Percentiles rank a stretch among this genome's conserved stretches.
Conservation (phyloP, 176 grass and related monocot genomes). For the Tillandsia fasciculata region DNA sequence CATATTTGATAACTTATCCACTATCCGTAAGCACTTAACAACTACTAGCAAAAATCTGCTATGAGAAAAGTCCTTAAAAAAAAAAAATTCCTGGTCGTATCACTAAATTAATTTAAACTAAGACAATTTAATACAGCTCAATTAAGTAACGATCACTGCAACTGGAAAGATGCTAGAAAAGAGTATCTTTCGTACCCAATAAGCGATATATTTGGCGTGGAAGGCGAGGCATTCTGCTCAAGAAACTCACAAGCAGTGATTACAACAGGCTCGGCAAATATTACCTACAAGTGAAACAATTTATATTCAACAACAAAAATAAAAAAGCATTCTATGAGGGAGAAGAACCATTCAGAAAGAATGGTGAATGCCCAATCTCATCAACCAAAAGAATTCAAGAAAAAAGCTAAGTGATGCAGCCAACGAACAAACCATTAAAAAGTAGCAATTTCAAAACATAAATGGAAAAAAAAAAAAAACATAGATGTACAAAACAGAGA, state of each 20-base stretch:
- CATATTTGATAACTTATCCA: too few species aligned
- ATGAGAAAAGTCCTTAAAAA: too few species aligned
- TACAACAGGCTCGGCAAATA: conserved; percentile 91
- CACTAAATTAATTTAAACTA: too few species aligned
- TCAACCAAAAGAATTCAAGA: background rate
- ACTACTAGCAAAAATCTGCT: too few species aligned
- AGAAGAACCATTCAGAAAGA: conserved; percentile 15
- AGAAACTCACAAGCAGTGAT: conserved; percentile 98
- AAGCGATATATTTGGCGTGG: conserved; percentile 74
- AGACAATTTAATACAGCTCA: background rate
- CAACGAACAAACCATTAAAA: too few species aligned
- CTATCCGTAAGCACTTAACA: too few species aligned
- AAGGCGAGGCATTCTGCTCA: conserved; percentile 81
- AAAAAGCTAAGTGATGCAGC: background rate
- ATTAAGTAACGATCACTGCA: background rate
- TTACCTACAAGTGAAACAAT: conserved; percentile 39
- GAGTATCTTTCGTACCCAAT: conserved; percentile 47
- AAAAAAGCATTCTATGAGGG: conserved; percentile 23
- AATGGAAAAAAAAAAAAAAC: too few species aligned
- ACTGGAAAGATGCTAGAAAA: background rate
- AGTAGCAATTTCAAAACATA: too few species aligned
- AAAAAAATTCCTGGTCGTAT: too few species aligned
- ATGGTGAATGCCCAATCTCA: background rate
- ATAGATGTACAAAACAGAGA: too few species aligned
- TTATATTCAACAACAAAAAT: background rate